phyloP scores from a whole-genome alignment of 108 stramenopile species.

The Skeletonema costatum region DNA sequence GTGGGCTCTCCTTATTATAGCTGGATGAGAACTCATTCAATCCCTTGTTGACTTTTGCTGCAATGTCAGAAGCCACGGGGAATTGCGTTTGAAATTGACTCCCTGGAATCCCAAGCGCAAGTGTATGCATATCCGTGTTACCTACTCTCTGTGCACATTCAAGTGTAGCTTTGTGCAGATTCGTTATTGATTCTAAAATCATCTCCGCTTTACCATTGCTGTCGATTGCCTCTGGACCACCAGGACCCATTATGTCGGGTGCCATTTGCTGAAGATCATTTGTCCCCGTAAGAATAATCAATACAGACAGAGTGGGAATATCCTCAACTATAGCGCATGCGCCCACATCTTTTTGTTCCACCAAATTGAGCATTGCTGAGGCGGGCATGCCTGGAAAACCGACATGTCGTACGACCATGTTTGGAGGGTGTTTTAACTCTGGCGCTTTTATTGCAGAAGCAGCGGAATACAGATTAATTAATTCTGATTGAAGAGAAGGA shows the following conservation, averaged over 20 bases:
- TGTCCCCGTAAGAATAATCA: constrained; percentile 66
- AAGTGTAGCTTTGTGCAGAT: constrained; percentile 15
- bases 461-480: not conserved
- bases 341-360: constrained; percentile 29
- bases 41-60: constrained; percentile 42
- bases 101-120: constrained; percentile 71
- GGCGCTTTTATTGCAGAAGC: not conserved
- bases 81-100: constrained; percentile 55
- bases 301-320: constrained; percentile 44
- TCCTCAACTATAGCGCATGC: constrained; percentile 25
- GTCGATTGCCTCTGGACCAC: not conserved
- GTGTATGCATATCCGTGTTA: constrained; percentile 24
- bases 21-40: constrained; percentile 33
- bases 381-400: constrained; percentile 78
- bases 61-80: constrained; percentile 30
- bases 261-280: constrained; percentile 66
- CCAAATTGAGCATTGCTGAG: constrained; percentile 43
- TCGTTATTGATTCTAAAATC: constrained; percentile 36
- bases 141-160: constrained; percentile 28
- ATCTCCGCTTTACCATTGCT: not conserved
- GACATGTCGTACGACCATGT: constrained; percentile 45
- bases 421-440: not conserved
- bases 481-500: constrained; percentile 55
- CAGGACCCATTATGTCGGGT: not conserved
- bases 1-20: not conserved